Percentiles rank a stretch among this genome's conserved stretches.
Conservation (phyloP, 1,284 basidiomycete species). For the Apiotrichum mycotoxinovorans region DNA sequence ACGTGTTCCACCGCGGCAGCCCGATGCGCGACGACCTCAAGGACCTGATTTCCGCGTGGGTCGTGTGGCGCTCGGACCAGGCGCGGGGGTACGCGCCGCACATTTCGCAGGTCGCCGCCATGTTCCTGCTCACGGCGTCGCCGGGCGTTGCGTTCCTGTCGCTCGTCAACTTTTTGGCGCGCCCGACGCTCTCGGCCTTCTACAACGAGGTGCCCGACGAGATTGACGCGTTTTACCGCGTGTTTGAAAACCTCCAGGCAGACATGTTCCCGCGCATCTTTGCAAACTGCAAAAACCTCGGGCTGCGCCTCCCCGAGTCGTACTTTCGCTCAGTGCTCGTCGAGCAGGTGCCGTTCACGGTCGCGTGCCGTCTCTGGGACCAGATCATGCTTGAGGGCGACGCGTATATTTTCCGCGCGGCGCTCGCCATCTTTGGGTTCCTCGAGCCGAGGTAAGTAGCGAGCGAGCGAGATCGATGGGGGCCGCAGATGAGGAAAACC, state of each 20-base stretch:
- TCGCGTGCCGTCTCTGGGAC: conserved; percentile 83
- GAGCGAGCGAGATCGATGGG: neutral
- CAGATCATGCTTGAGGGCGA: conserved; percentile 51
- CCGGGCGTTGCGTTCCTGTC: conserved; percentile 71
- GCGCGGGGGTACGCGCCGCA: conserved; percentile 69
- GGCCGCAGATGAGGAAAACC: too few species aligned
- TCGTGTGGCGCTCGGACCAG: conserved; percentile 83
- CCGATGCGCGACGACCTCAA: conserved; percentile 82
- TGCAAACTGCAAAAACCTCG: conserved; percentile 86
- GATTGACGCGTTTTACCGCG: conserved; percentile 60
- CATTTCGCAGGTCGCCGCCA: conserved; percentile 64
- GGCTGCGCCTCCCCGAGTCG: conserved; percentile 42
- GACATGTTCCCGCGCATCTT: conserved; percentile 84
- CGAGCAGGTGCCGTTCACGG: conserved; percentile 81
- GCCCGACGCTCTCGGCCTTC: conserved; percentile 80
- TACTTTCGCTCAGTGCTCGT: conserved; percentile 82
- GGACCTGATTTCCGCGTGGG: conserved; percentile 85
- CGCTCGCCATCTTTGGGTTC: conserved; percentile 76
- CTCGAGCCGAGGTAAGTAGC: conserved; percentile 65
- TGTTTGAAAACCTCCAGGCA: conserved; percentile 47
- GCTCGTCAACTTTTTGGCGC: conserved; percentile 81
- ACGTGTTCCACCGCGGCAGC: conserved; percentile 76
- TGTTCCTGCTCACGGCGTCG: conserved; percentile 84
- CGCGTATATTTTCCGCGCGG: conserved; percentile 65
- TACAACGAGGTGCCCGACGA: conserved; percentile 77